Evolutionary conservation across 1,139 yeast genomes (phyloP).

Genomic region (Kodamaea alishanica): DNA sequence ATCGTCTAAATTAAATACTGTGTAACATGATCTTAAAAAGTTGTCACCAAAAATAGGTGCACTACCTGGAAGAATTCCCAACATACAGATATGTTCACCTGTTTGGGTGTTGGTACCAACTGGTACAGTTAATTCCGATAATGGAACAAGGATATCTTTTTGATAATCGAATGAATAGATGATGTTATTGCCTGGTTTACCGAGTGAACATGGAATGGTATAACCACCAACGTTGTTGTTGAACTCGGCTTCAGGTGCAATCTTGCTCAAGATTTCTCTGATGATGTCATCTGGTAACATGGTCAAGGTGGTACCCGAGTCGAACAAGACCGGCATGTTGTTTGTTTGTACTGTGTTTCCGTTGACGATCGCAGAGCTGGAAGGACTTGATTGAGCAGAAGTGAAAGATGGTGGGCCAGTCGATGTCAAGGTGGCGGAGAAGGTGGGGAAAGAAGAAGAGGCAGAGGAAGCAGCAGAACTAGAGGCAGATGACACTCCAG

Average conservation of each 20-base stretch:
- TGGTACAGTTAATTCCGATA: constrained; percentile 20
- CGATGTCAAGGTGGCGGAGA: not conserved
- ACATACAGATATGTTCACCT: constrained; percentile 13
- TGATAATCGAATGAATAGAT: constrained; percentile 26
- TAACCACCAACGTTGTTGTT: constrained; percentile 18
- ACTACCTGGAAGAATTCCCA: constrained; percentile 17
- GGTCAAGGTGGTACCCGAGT: constrained; percentile 40
- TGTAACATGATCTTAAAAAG: constrained; percentile 36
- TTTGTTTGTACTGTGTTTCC: constrained; percentile 10
- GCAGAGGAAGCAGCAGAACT: not conserved
- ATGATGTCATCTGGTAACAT: constrained; percentile 22
- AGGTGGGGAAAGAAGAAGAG: not conserved
- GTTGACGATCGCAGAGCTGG: constrained; percentile 8
- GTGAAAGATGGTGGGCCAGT: not conserved
- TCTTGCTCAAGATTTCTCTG: constrained; percentile 12
- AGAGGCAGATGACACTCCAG: not conserved
- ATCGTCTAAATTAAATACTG: constrained; percentile 39
- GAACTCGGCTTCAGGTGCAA: constrained; percentile 19
- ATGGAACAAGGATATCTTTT: constrained; percentile 23
- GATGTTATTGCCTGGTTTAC: constrained; percentile 21
- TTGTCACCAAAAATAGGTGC: constrained; percentile 30
- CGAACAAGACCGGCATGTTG: constrained; percentile 27
- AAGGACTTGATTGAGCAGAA: constrained; percentile 4
- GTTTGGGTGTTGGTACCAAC: constrained; percentile 13
- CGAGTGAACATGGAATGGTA: constrained; percentile 29